Percentiles rank a stretch among this genome's conserved stretches.
These are phyloP conservation scores for Cystobasidium ongulense DNA, from an alignment of 768 basidiomycete species.

Conservation along the genomic window DNA sequence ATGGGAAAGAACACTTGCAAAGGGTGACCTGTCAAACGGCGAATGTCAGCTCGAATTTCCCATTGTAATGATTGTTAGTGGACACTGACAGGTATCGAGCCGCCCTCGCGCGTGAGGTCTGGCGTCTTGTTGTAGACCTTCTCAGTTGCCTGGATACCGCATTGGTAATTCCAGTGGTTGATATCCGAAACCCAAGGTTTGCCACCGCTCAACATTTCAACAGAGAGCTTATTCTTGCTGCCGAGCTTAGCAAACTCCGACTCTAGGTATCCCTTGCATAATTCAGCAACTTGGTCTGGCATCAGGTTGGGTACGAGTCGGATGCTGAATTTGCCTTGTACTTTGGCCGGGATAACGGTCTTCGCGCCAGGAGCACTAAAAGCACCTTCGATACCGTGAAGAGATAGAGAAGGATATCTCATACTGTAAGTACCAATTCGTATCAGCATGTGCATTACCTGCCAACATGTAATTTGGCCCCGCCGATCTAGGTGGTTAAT, in stretches of 20 bases:
- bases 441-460: not conserved
- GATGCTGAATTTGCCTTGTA: slow-evolving; percentile 74
- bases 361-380: slow-evolving; percentile 73
- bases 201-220: slow-evolving; percentile 70
- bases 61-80: not conserved
- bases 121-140: slow-evolving; percentile 64
- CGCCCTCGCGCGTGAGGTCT: slow-evolving; percentile 82
- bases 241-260: slow-evolving; percentile 75
- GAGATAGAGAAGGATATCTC: slow-evolving; percentile 68
- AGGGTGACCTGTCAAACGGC: not conserved
- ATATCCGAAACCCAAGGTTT: slow-evolving; percentile 67
- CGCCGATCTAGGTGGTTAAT: not conserved
- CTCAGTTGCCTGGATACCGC: slow-evolving; percentile 57
- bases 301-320: slow-evolving; percentile 84
- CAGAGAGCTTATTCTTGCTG: slow-evolving; percentile 67
- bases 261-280: slow-evolving; percentile 63
- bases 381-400: slow-evolving; percentile 94
- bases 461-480: not conserved
- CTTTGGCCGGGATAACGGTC: slow-evolving; percentile 90
- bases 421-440: slow-evolving; percentile 48
- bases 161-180: slow-evolving; percentile 81
- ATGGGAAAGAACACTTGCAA: slow-evolving; percentile 5
- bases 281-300: slow-evolving; percentile 61
- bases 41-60: not conserved
- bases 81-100: slow-evolving; percentile 67